Conservation (phyloP, 2,329 filamentous ascomycete species). For the Fusarium transvaalense region DNA sequence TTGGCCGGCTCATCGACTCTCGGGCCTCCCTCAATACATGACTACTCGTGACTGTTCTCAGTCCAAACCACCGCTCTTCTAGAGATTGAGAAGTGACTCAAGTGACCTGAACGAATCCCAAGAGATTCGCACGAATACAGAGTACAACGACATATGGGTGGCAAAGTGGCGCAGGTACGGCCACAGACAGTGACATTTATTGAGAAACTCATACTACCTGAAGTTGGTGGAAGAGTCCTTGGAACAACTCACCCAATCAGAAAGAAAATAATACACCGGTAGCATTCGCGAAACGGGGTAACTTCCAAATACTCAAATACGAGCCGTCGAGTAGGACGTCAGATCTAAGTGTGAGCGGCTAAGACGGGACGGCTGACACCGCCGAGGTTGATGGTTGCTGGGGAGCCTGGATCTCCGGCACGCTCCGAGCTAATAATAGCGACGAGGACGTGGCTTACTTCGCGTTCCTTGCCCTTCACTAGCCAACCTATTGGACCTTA, state of each 20-base stretch:
- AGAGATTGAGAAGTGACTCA: too few relatives aligned
- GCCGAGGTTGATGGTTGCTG: background rate
- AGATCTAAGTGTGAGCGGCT: constrained; percentile 4
- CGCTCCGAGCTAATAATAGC: constrained; percentile 1
- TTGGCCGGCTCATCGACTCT: background rate
- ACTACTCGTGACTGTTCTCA: too few relatives aligned
- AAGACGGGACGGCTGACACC: constrained; percentile 3
- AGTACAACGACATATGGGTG: background rate
- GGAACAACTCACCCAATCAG: too few relatives aligned
- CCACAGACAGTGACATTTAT: background rate
- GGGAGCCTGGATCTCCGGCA: background rate
- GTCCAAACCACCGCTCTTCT: background rate
- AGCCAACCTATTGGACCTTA: background rate
- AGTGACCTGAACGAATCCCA: too few relatives aligned
- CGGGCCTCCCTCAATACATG: fast-evolving
- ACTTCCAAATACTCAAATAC: background rate
- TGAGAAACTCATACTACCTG: background rate
- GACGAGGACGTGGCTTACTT: background rate
- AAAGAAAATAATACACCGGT: fast-evolving
- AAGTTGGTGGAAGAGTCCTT: too few relatives aligned
- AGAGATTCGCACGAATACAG: background rate
- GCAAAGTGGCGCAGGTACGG: background rate
- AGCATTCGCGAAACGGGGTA: too few relatives aligned
- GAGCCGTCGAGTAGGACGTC: background rate
- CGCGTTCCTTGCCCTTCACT: background rate